phyloP scores from a whole-genome alignment of 768 basidiomycete genomes.

The Rhodotorula toruloides region DNA sequence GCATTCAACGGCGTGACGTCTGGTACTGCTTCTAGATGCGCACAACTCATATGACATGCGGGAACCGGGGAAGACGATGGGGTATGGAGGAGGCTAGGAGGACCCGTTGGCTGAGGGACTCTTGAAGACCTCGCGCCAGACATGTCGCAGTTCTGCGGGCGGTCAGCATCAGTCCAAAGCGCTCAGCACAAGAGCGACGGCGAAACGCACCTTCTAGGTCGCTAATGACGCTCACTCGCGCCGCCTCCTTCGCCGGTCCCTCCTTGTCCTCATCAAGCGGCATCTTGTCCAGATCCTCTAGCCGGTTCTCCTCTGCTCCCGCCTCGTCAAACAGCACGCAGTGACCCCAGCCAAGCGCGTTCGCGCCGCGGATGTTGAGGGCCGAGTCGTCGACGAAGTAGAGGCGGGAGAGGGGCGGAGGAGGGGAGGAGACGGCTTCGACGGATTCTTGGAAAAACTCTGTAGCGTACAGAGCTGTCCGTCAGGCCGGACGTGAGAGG shows the following conservation, averaged over 20 bases:
- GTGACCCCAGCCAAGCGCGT: constrained; percentile 34
- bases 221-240: constrained; percentile 27
- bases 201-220: constrained; percentile 22
- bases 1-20: too few relatives aligned
- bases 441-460: constrained; percentile 34
- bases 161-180: not conserved
- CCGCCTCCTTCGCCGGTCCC: not conserved
- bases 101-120: not conserved
- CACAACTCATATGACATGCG: too few relatives aligned
- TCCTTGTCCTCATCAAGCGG: not conserved
- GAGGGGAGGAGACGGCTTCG: constrained; percentile 8
- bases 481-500: not conserved
- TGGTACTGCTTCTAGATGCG: too few relatives aligned
- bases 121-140: constrained; percentile 17
- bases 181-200: not conserved
- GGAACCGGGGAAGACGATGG: too few relatives aligned
- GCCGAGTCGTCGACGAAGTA: constrained; percentile 42
- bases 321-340: constrained; percentile 36
- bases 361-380: constrained; percentile 36
- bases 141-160: not conserved
- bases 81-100: too few relatives aligned
- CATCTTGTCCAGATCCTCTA: constrained; percentile 17
- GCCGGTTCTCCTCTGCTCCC: constrained; percentile 12
- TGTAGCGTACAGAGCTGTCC: too few relatives aligned
- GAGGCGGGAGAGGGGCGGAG: constrained; percentile 11